A percentile compares a stretch with the other conserved stretches of the same genome.
phyloP scores from a whole-genome alignment of 2,329 filamentous ascomycete species.

The Ramularia collo-cygni region DNA sequence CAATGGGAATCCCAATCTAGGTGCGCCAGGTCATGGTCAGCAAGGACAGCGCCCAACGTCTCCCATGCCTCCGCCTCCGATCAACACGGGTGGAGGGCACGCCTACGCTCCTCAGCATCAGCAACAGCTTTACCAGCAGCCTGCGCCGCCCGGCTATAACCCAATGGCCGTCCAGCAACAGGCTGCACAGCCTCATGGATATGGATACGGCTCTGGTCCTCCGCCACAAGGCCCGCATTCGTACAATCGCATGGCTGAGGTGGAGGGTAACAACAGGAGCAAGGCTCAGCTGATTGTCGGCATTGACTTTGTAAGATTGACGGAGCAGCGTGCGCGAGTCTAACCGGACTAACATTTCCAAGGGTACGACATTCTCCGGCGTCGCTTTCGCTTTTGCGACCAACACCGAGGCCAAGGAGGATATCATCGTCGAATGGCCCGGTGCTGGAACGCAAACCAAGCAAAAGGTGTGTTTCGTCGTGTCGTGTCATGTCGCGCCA shows the following conservation, averaged over 20 bases:
- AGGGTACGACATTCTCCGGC: conserved; percentile 97
- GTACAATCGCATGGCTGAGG: conserved; percentile 47
- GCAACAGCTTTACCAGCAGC: conserved; percentile 36
- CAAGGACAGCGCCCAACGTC: conserved; percentile 39
- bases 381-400: conserved; percentile 91
- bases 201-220: conserved; percentile 15
- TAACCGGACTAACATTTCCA: conserved; percentile 14
- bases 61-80: conserved; percentile 37
- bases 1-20: conserved; percentile 31
- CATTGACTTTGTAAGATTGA: conserved; percentile 80
- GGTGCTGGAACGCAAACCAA: conserved; percentile 96
- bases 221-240: conserved; percentile 15
- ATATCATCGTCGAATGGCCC: conserved; percentile 99
- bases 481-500: conserved; percentile 4
- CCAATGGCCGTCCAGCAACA: conserved; percentile 29
- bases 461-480: conserved; percentile 66
- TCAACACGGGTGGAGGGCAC: conserved; percentile 42
- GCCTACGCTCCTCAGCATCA: conserved; percentile 43
- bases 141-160: conserved; percentile 30
- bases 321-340: background rate
- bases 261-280: conserved; percentile 80
- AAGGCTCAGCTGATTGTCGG: conserved; percentile 97
- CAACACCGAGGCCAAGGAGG: conserved; percentile 94
- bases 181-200: conserved; percentile 8
- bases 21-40: conserved; percentile 35